phyloP scores from a whole-genome alignment of 2,329 filamentous ascomycete species.

The Plenodomus lindquistii region DNA sequence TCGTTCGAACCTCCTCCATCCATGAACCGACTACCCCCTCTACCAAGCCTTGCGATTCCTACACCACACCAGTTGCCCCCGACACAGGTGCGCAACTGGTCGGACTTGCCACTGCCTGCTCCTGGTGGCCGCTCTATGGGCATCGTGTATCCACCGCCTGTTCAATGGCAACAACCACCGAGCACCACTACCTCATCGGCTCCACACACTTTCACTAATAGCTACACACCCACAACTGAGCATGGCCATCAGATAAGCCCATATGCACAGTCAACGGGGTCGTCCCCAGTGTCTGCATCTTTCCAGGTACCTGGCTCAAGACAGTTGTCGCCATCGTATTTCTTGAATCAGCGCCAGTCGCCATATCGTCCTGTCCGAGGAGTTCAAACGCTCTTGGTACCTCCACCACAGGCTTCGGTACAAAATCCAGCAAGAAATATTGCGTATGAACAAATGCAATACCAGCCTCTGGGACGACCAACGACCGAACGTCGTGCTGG shows the following conservation, averaged over 20 bases:
- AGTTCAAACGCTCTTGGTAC: conserved; percentile 88
- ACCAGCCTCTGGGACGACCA: conserved; percentile 53
- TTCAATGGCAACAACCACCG: conserved; percentile 55
- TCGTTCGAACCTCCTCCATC: conserved; percentile 41
- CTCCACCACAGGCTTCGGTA: conserved; percentile 78
- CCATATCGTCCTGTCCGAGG: conserved; percentile 90
- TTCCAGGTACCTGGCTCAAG: conserved; percentile 66
- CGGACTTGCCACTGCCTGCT: conserved; percentile 49
- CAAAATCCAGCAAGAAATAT: conserved; percentile 57
- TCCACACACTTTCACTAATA: conserved; percentile 30
- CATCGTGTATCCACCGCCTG: conserved; percentile 69
- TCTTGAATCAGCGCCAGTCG: conserved; percentile 84
- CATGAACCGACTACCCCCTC: conserved; percentile 62
- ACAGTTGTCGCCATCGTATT: conserved; percentile 83
- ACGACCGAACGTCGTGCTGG: conserved; percentile 51
- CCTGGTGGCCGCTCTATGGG: conserved; percentile 74
- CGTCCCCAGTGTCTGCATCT: conserved; percentile 72
- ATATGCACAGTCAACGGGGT: conserved; percentile 57
- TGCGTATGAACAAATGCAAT: conserved; percentile 55
- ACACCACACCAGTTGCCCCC: conserved; percentile 47
- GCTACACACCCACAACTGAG: conserved; percentile 37
- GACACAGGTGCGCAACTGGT: conserved; percentile 45
- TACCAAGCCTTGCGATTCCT: conserved; percentile 72
- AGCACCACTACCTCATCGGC: conserved; percentile 39
- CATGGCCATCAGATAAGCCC: conserved; percentile 57